These are phyloP conservation scores for Eucalyptus camaldulensis DNA, from an alignment of 345 rosid species.

Conservation along the genomic window DNA sequence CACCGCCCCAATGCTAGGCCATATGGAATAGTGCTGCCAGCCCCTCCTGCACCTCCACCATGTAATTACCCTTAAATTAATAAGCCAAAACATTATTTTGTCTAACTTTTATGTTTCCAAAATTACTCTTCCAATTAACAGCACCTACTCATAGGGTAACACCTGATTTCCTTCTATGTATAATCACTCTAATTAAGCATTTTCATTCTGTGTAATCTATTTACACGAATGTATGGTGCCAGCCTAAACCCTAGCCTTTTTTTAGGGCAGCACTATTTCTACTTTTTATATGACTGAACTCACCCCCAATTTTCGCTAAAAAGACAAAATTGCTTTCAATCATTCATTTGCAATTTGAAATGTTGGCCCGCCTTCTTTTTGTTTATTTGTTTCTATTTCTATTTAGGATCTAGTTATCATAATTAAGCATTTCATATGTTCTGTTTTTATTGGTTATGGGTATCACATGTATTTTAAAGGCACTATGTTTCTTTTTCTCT, in stretches of 20 bases:
- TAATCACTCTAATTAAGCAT: neutral
- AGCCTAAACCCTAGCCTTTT: neutral
- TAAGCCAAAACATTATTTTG: neutral
- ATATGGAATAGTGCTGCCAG: neutral
- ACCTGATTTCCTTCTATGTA: neutral
- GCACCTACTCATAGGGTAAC: neutral
- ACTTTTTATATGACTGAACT: neutral
- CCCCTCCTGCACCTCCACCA: neutral
- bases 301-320: neutral
- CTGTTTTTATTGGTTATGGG: neutral
- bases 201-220: neutral
- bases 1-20: neutral
- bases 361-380: neutral
- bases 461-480: neutral
- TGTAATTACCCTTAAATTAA: neutral
- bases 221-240: accelerated
- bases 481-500: neutral
- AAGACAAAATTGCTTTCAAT: neutral
- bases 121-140: neutral
- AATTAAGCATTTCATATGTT: neutral
- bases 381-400: neutral
- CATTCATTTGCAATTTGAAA: neutral
- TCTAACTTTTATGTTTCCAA: neutral
- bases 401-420: neutral
- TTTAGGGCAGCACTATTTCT: neutral